phyloP scores from a whole-genome alignment of 1,139 yeast genomes.

The Nakaseomyces kungkrabaensis region DNA sequence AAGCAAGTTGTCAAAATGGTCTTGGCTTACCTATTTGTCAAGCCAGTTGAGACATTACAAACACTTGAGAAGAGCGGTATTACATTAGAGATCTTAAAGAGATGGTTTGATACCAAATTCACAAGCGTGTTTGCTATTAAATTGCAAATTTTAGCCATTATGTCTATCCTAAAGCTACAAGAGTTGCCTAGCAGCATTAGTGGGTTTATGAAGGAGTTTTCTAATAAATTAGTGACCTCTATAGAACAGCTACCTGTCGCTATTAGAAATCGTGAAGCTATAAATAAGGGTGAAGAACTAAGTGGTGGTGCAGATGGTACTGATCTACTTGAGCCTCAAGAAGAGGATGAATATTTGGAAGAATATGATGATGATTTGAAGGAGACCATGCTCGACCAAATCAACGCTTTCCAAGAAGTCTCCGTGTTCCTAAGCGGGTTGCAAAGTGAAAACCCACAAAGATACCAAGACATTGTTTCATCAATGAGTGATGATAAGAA shows the following conservation, averaged over 20 bases:
- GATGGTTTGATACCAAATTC: slow-evolving; percentile 58
- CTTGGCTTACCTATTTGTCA: slow-evolving; percentile 56
- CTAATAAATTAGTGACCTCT: slow-evolving; percentile 40
- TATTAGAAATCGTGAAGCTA: slow-evolving; percentile 51
- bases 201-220: slow-evolving; percentile 29
- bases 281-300: slow-evolving; percentile 34
- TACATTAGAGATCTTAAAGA: slow-evolving; percentile 43
- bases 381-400: slow-evolving; percentile 63
- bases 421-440: slow-evolving; percentile 20
- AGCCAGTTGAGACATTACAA: slow-evolving; percentile 47
- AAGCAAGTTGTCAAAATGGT: slow-evolving; percentile 46
- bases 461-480: slow-evolving; percentile 28
- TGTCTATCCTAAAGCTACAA: slow-evolving; percentile 38
- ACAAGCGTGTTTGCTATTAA: slow-evolving; percentile 72
- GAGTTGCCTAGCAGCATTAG: slow-evolving; percentile 30
- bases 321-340: slow-evolving; percentile 31
- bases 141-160: slow-evolving; percentile 55
- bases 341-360: slow-evolving; percentile 37
- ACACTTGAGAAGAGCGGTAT: slow-evolving; percentile 41
- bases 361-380: slow-evolving; percentile 52
- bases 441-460: slow-evolving; percentile 25
- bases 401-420: slow-evolving; percentile 53
- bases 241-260: slow-evolving; percentile 63
- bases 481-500: slow-evolving; percentile 26
- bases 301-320: slow-evolving; percentile 33